Evolutionary conservation across 495 filamentous ascomycete species (phyloP).

Genomic region (Neurospora africana): DNA sequence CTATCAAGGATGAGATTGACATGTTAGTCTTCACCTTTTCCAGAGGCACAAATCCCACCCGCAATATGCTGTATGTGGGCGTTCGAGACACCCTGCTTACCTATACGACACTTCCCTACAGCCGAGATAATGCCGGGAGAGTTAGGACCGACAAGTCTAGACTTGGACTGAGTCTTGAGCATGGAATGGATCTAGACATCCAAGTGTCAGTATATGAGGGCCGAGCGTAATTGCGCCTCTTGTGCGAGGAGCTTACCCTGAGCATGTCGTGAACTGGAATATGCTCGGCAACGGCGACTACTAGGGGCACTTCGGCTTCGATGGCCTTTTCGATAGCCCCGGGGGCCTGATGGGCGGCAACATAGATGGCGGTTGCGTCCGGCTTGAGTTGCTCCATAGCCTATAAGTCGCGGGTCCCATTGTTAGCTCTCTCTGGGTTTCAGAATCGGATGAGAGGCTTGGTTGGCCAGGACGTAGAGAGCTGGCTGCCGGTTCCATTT

Average conservation of each 20-base stretch:
- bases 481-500: not conserved
- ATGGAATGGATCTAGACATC: conserved; percentile 54
- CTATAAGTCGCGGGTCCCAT: conserved; percentile 21
- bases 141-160: conserved; percentile 74
- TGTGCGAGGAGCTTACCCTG: conserved; percentile 40
- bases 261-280: conserved; percentile 82
- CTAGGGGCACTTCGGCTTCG: conserved; percentile 74
- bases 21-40: not conserved
- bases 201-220: conserved; percentile 6
- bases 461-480: not conserved
- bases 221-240: not conserved
- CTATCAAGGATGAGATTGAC: conserved; percentile 7
- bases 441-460: conserved; percentile 4
- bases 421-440: conserved; percentile 1
- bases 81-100: conserved; percentile 6
- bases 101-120: conserved; percentile 70
- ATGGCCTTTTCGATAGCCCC: conserved; percentile 81
- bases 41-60: not conserved
- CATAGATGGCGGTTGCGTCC: conserved; percentile 79
- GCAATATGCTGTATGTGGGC: not conserved
- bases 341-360: conserved; percentile 67
- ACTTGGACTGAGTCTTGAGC: conserved; percentile 68
- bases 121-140: conserved; percentile 83
- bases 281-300: conserved; percentile 87
- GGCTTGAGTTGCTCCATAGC: conserved; percentile 68